Evolutionary conservation across 805 yeast genomes (phyloP), one percentile per base, ranked within the genome.

Genomic region (Saccharomycopsis sp.): DNA sequence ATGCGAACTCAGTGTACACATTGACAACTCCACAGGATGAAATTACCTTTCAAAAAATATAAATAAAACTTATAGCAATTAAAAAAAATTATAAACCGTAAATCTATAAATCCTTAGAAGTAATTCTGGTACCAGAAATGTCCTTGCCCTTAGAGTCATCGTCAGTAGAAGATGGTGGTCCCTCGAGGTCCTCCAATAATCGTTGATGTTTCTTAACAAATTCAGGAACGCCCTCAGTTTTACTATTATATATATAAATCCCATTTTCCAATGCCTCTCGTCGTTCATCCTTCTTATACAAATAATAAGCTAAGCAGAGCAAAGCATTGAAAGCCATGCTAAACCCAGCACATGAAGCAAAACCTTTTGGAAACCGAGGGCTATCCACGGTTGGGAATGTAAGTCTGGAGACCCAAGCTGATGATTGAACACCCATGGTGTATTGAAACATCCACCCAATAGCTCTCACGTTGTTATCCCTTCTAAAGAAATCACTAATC

Each of bases 141-240:
- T n/a, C n/a, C n/a, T n/a, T n/a, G n/a, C n/a, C n/a, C n/a, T n/a
- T n/a, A n/a, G n/a, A n/a, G n/a, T n/a, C n/a, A n/a, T n/a, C n/a
- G n/a, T n/a, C n/a, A n/a, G n/a, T n/a, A n/a, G n/a, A n/a, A n/a
- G n/a, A n/a, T n/a, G n/a, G n/a, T n/a, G n/a, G n/a, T n/a, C n/a
- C n/a, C n/a, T n/a, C n/a, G n/a, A n/a, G n/a, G n/a, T n/a, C n/a
- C n/a, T n/a, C n/a, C n/a, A n/a, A n/a, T n/a, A n/a, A n/a, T n/a
- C n/a, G 14, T 14, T 31, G 35, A 14, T 31, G 35, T 14, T 31
- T 20, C 35, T 31, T 31, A 76, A 56, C 71, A 75, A 40, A 71
- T 72, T 41, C 70, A 69, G 43, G 75, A 70, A 34, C 81, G 80
- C 29, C 79, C 83, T 3, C 95, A 90, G 19, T 67, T 85, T 47